A percentile compares a stretch with the other conserved stretches of the same genome.
phyloP scores from a whole-genome alignment of 148 eudicot species.

The Simmondsia chinensis region DNA sequence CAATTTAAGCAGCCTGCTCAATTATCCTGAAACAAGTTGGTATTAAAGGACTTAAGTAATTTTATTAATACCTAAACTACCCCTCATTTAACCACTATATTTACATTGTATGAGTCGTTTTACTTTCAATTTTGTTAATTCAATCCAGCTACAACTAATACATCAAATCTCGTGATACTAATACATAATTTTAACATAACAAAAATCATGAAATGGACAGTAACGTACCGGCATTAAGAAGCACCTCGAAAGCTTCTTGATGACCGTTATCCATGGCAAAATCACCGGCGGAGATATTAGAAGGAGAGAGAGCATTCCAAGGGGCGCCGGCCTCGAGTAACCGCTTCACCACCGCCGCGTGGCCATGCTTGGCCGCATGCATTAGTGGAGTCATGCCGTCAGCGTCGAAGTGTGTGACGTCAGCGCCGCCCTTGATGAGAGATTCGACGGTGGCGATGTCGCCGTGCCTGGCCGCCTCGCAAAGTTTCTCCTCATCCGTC shows the following conservation, averaged over 20 bases:
- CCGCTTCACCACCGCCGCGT: slow-evolving; percentile 31
- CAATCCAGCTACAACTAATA: background rate
- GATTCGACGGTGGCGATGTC: slow-evolving; percentile 26
- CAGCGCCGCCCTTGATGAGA: slow-evolving; percentile 42
- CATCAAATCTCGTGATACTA: background rate
- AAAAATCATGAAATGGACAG: background rate
- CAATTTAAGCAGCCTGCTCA: too few species aligned
- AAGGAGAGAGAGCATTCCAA: slow-evolving; percentile 88
- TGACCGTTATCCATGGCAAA: slow-evolving; percentile 80
- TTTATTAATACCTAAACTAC: too few species aligned
- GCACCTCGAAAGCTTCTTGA: slow-evolving; percentile 61
- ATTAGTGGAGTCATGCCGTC: slow-evolving; percentile 73
- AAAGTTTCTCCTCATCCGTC: slow-evolving; percentile 37
- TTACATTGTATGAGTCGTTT: too few species aligned
- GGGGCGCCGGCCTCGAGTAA: slow-evolving; percentile 90
- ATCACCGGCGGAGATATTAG: slow-evolving; percentile 76
- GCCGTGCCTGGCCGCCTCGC: slow-evolving; percentile 50
- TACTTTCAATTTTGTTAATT: too few species aligned
- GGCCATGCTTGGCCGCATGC: slow-evolving; percentile 85
- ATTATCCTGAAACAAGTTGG: too few species aligned
- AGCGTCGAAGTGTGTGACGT: slow-evolving; percentile 63
- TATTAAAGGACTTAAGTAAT: too few species aligned
- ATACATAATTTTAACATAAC: background rate
- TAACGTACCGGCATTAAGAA: slow-evolving; percentile 60
- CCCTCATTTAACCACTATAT: too few species aligned